Percentiles rank a stretch among this genome's conserved stretches.
phyloP scores from a whole-genome alignment of 208 protist genomes.

The Strigomonas oncopelti region DNA sequence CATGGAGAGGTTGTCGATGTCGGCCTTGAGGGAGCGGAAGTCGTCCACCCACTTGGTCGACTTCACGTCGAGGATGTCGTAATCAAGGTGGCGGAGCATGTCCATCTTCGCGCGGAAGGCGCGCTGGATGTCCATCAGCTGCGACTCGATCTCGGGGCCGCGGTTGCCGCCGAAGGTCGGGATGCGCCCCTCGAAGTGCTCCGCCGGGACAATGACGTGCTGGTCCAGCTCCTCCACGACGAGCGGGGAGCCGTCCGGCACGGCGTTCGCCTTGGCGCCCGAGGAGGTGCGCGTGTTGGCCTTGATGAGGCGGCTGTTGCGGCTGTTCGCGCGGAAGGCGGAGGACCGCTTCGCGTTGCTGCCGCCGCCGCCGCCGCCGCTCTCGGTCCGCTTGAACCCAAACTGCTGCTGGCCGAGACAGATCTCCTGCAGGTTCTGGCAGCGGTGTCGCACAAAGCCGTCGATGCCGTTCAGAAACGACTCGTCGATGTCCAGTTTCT shows the following conservation, averaged over 20 bases:
- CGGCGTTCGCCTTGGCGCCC: conserved; percentile 5
- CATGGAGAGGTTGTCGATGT: conserved; percentile 95
- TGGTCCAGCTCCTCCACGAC: conserved; percentile 70
- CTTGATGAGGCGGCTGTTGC: conserved; percentile 4
- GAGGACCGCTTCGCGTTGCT: conserved; percentile 14
- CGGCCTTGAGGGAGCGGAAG: conserved; percentile 94
- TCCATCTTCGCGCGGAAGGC: conserved; percentile 91
- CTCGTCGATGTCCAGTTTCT: conserved; percentile 91
- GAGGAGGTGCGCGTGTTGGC: not conserved
- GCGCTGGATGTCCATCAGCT: conserved; percentile 94
- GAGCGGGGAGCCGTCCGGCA: conserved; percentile 35
- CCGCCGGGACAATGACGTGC: conserved; percentile 21
- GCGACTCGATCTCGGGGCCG: conserved; percentile 93
- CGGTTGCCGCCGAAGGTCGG: conserved; percentile 93
- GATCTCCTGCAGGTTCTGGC: conserved; percentile 95
- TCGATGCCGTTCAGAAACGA: conserved; percentile 96
- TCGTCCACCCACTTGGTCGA: conserved; percentile 96
- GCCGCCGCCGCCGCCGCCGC: conserved; percentile 17
- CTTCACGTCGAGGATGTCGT: conserved; percentile 97
- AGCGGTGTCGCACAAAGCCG: conserved; percentile 96
- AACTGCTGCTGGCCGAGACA: conserved; percentile 97
- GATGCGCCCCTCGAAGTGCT: conserved; percentile 68
- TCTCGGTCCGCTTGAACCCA: conserved; percentile 66
- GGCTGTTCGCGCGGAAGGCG: conserved; percentile 12
- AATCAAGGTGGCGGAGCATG: conserved; percentile 87